Evolutionary conservation across 2,329 filamentous ascomycete genomes (phyloP).

Genomic region (Microcera coccophila): DNA sequence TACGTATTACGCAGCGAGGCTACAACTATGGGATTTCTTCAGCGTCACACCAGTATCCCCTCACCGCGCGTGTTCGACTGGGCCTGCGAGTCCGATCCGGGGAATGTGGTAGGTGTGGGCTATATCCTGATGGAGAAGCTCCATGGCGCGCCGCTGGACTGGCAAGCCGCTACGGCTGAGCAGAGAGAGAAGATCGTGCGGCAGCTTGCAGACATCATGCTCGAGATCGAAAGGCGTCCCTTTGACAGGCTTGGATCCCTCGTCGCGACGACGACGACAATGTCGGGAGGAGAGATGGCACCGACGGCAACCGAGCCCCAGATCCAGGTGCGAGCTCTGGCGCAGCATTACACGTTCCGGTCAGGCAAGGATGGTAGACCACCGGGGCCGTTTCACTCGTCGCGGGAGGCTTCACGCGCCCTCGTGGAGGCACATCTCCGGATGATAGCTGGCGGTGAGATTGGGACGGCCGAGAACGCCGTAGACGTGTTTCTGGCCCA

Average conservation of each 20-base stretch:
- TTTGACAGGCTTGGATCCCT: slow-evolving; percentile 29
- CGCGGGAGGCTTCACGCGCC: slow-evolving; percentile 13
- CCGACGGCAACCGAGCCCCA: background rate
- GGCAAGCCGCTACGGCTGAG: slow-evolving; percentile 24
- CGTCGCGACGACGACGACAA: background rate
- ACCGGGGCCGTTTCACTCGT: slow-evolving; percentile 24
- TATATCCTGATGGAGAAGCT: slow-evolving; percentile 44
- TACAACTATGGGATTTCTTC: slow-evolving; percentile 4
- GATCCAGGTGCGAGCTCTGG: slow-evolving; percentile 13
- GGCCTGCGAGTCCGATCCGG: slow-evolving; percentile 25
- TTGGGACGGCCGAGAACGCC: slow-evolving; percentile 12
- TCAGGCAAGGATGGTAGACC: slow-evolving; percentile 5
- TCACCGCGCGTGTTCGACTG: slow-evolving; percentile 6
- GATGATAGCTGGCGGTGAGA: slow-evolving; percentile 26
- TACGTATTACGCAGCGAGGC: slow-evolving; percentile 5
- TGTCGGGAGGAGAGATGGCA: slow-evolving; percentile 1
- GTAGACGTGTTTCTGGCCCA: slow-evolving; percentile 20
- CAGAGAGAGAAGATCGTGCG: slow-evolving; percentile 31
- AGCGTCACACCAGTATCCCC: slow-evolving; percentile 4
- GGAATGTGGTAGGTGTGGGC: slow-evolving; percentile 33
- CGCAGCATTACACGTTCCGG: slow-evolving; percentile 15
- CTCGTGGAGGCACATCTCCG: slow-evolving; percentile 19
- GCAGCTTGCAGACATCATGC: slow-evolving; percentile 30
- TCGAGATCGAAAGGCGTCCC: slow-evolving; percentile 32
- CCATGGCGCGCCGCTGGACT: slow-evolving; percentile 32